Evolutionary conservation across 192 early-diverging fungal genomes (phyloP).

Genomic region (Linnemannia exigua): DNA sequence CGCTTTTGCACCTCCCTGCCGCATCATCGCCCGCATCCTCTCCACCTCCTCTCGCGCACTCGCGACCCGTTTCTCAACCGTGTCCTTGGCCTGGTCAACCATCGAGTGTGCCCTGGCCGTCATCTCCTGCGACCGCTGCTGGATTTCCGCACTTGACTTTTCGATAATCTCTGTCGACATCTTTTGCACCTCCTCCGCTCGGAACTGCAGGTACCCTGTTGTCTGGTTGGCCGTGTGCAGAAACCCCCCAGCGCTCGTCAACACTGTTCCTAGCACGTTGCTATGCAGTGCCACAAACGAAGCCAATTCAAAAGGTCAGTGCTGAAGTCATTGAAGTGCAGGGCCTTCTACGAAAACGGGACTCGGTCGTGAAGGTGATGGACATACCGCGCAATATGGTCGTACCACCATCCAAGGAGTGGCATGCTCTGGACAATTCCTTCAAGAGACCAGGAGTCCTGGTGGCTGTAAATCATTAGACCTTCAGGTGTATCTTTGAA

Average conservation of each 20-base stretch:
- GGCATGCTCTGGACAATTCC: constrained; percentile 69
- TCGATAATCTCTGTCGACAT: constrained; percentile 55
- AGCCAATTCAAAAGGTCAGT: background rate
- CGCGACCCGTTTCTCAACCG: constrained; percentile 40
- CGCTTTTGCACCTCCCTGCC: constrained; percentile 16
- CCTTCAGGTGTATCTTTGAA: constrained; percentile 64
- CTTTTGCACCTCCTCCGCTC: constrained; percentile 52
- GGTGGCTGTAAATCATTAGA: constrained; percentile 66
- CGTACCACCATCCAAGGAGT: constrained; percentile 70
- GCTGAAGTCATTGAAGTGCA: background rate
- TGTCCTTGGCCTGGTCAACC: constrained; percentile 52
- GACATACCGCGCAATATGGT: constrained; percentile 61
- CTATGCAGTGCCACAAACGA: background rate
- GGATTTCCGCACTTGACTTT: constrained; percentile 46
- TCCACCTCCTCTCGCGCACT: constrained; percentile 46
- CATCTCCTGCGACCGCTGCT: constrained; percentile 44
- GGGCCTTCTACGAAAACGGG: background rate
- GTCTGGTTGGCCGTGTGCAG: constrained; percentile 62
- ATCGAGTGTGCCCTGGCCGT: constrained; percentile 46
- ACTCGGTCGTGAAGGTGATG: background rate
- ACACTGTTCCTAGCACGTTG: constrained; percentile 60
- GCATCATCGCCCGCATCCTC: constrained; percentile 39
- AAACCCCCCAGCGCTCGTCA: constrained; percentile 65
- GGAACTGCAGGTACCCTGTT: constrained; percentile 47
- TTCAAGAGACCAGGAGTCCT: constrained; percentile 73